These are phyloP conservation scores for Fusarium ramigenum DNA, from an alignment of 2,329 filamentous ascomycete genomes.

Conservation along the genomic window DNA sequence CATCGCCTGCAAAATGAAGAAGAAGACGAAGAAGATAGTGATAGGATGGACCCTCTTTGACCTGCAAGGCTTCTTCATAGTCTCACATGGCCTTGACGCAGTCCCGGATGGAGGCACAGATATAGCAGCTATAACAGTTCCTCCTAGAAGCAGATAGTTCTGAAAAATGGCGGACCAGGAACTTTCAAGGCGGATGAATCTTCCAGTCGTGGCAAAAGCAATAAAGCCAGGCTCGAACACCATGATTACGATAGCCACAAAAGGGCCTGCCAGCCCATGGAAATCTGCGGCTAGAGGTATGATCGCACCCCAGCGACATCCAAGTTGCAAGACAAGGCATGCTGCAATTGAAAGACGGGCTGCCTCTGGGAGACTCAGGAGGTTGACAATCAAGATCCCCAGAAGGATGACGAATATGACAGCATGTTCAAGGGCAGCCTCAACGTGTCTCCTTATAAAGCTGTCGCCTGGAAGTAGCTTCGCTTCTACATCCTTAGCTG, in stretches of 20 bases:
- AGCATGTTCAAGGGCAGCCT: slow-evolving; percentile 7
- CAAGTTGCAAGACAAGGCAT: slow-evolving; percentile 22
- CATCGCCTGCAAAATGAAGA: slow-evolving; percentile 17
- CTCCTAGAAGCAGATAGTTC: slow-evolving; percentile 16
- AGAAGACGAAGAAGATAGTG: slow-evolving; percentile 4
- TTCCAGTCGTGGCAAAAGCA: background rate
- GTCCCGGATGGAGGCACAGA: background rate
- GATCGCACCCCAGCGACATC: background rate
- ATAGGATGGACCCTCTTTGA: background rate
- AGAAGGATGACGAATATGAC: slow-evolving; percentile 13
- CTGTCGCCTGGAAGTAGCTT: background rate
- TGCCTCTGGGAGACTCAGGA: slow-evolving; percentile 14
- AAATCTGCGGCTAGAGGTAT: background rate
- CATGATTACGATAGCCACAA: slow-evolving; percentile 1
- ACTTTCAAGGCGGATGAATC: background rate
- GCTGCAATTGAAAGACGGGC: slow-evolving; percentile 26
- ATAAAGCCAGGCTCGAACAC: slow-evolving; percentile 1
- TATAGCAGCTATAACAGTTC: slow-evolving; percentile 1
- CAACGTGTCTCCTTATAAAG: slow-evolving; percentile 7
- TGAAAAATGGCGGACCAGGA: background rate
- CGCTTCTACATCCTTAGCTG: slow-evolving; percentile 22
- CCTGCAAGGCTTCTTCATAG: background rate
- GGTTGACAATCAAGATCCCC: background rate
- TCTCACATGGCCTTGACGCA: background rate
- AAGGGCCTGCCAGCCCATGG: background rate